Evolutionary conservation across 2,329 filamentous ascomycete species (phyloP), one percentile per base, ranked within the genome.

Genomic region (Cladorrhinum sp.): DNA sequence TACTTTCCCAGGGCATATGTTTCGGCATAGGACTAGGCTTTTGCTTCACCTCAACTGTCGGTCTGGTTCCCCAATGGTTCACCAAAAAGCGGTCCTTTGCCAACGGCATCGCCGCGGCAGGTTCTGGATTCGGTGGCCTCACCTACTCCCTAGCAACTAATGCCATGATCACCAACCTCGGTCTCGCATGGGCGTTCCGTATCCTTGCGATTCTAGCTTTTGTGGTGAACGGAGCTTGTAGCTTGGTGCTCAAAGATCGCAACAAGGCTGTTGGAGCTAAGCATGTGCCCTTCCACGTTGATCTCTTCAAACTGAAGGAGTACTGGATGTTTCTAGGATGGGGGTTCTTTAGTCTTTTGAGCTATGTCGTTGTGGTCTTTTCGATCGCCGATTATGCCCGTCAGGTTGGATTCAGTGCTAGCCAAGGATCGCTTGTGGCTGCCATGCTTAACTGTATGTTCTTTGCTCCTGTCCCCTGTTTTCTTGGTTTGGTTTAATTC

Each of bases 1-100:
- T 92, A 60, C 80, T 94, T 0, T 84, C 82, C 5, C 91, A 94
- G 70, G 91, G 91, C 3, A 70, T 93, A 2, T 84, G 86, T 58
- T 93, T 94, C 64, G 91, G 91, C n/a, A 73, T 88, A 21, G 90
- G 90, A 2, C 88, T 94, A 82, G 90, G 90, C 0, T 87, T 93
- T 60, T 77, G 88, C 9, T 94, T 92, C 70, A 88, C 89, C 0
- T 84, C 84, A 0, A 85, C 80, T 3, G 87, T 89, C 2, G 84
- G 83, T 33, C 82, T 92, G 10, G 79, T 89, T 0, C 83, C 89
- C 1, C 89, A 92, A 71, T 92, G 89, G 89, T 93, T 93, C 69
- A 83, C 79, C 9, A 86, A 83, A 30, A 81, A 80, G 24, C 82
- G 89, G 1, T 88, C 85, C 26, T 79, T 92, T 14, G 89, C 89